Percentiles rank a stretch among this genome's conserved stretches.
phyloP scores from a whole-genome alignment of 2,329 filamentous ascomycete species.

The Ceratocystis cacaofunesta region DNA sequence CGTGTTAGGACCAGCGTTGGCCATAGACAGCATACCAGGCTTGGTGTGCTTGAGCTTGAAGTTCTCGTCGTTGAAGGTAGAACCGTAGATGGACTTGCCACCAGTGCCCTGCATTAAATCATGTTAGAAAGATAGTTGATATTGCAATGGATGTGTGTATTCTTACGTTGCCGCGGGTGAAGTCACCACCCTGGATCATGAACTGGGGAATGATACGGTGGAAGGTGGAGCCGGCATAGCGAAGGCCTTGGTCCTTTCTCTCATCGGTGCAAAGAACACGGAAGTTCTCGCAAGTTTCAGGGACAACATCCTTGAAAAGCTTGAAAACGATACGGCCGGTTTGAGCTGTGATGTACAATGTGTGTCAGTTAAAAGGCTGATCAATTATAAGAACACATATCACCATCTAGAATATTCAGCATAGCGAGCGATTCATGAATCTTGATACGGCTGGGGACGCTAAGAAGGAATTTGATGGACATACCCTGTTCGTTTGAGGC shows the following conservation, averaged over 20 bases:
- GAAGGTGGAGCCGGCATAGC: slow-evolving; percentile 72
- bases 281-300: slow-evolving; percentile 82
- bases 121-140: slow-evolving; percentile 1
- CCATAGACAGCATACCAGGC: slow-evolving; percentile 80
- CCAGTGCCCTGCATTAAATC: slow-evolving; percentile 53
- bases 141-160: not conserved
- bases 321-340: slow-evolving; percentile 72
- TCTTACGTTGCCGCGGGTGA: slow-evolving; percentile 79
- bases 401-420: no score
- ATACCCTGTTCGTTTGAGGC: slow-evolving; percentile 46
- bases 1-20: slow-evolving; percentile 92
- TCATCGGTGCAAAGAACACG: slow-evolving; percentile 64
- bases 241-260: slow-evolving; percentile 66
- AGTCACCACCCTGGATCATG: slow-evolving; percentile 95
- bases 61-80: slow-evolving; percentile 92
- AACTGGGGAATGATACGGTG: slow-evolving; percentile 86
- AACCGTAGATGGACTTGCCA: slow-evolving; percentile 87
- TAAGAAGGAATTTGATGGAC: slow-evolving; percentile 21
- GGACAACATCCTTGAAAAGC: slow-evolving; percentile 72
- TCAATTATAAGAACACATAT: not conserved
- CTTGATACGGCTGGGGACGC: not conserved
- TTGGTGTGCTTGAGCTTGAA: slow-evolving; percentile 59
- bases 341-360: slow-evolving; percentile 40
- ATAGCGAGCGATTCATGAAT: not conserved
- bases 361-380: slow-evolving; percentile 1